phyloP scores from a whole-genome alignment of 768 basidiomycete genomes.

The Suillus placidus region DNA sequence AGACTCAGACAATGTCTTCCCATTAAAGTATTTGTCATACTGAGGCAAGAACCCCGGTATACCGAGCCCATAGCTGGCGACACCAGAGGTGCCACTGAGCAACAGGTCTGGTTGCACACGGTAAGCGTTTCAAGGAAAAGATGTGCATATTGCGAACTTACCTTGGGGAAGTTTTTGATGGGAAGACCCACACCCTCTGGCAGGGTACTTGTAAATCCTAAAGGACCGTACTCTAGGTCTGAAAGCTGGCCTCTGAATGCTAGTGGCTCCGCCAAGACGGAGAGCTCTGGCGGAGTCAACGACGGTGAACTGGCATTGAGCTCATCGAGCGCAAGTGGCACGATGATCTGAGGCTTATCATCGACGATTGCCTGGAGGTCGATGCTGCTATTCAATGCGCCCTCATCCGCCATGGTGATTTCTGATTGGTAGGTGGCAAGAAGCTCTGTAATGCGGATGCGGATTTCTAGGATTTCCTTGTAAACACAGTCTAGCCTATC shows the following conservation, averaged over 20 bases:
- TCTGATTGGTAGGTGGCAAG: neutral
- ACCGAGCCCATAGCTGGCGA: neutral
- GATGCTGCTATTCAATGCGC: neutral
- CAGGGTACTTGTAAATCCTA: neutral
- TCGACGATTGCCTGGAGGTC: neutral
- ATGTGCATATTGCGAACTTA: neutral
- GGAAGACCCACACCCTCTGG: neutral
- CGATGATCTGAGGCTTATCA: neutral
- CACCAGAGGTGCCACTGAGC: neutral
- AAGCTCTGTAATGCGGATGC: neutral
- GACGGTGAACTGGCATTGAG: neutral
- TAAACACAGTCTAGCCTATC: neutral
- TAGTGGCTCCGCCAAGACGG: neutral
- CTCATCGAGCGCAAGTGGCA: neutral
- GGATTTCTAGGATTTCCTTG: neutral
- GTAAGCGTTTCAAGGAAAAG: neutral
- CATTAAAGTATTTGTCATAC: neutral
- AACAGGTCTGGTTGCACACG: neutral
- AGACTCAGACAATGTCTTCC: neutral
- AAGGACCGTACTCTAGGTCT: neutral
- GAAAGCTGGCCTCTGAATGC: neutral
- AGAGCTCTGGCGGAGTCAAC: neutral
- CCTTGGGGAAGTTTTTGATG: neutral
- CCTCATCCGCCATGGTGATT: neutral
- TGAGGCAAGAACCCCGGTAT: too few species aligned